These are phyloP conservation scores for rapeseed (Brassica napus) DNA, from an alignment of 345 rosid genomes.

Conservation along the genomic window Da-Ae NC_063442.1:33005501-33006000, in stretches of 20 bases:
- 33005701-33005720: too few species aligned
- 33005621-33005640: conserved; percentile 15
- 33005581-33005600: conserved; percentile 23
- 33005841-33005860: not conserved
- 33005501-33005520: not conserved
- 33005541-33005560: not conserved
- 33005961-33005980: not conserved
- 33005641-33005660: conserved; percentile 7
- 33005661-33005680: not conserved
- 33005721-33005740: too few species aligned
- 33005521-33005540: not conserved
- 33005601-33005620: conserved; percentile 29
- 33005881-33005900: not conserved
- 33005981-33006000: not conserved
- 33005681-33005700: too few species aligned
- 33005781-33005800: not conserved
- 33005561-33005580: not conserved
- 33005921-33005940: too few species aligned
- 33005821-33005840: not conserved
- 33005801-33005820: conserved; percentile 23
- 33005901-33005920: too few species aligned
- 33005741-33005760: too few species aligned
- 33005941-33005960: too few species aligned
- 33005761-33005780: not conserved
- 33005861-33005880: not conserved